These are phyloP conservation scores for Euphorbia neoarborescens DNA, from an alignment of 441 rosid species.

Conservation along the genomic window DNA sequence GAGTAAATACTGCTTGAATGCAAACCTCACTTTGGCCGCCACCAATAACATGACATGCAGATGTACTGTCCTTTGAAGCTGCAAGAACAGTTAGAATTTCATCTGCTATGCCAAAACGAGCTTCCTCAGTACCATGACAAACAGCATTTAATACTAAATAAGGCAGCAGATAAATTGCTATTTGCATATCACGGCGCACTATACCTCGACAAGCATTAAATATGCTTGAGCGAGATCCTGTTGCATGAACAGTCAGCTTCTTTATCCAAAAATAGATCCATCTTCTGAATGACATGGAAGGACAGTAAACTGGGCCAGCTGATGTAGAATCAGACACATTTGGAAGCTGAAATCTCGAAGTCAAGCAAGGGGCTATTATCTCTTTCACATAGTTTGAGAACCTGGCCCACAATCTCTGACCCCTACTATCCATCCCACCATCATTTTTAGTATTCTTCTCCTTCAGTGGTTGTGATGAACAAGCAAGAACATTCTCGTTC, in stretches of 20 bases:
- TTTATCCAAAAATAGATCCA: conserved; percentile 90
- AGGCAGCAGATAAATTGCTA: conserved; percentile 83
- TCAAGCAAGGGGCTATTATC: conserved; percentile 94
- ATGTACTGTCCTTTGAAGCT: conserved; percentile 65
- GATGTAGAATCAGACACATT: conserved; percentile 66
- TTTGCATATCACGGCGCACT: conserved; percentile 96
- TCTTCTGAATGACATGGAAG: conserved; percentile 96
- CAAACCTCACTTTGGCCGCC: conserved; percentile 91
- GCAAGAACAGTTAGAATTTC: conserved; percentile 93
- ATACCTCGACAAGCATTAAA: conserved; percentile 95
- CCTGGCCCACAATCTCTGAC: conserved; percentile 88
- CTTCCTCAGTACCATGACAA: conserved; percentile 87
- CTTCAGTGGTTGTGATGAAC: conserved; percentile 32
- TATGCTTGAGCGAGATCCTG: conserved; percentile 80
- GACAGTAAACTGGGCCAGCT: conserved; percentile 73
- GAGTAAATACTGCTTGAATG: conserved; percentile 91
- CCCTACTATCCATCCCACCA: conserved; percentile 54
- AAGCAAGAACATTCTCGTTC: conserved; percentile 58
- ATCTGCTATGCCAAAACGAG: conserved; percentile 73
- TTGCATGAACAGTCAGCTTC: conserved; percentile 81
- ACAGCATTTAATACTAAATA: conserved; percentile 87
- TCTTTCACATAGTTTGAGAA: conserved; percentile 94
- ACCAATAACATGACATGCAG: conserved; percentile 43
- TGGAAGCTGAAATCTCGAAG: conserved; percentile 96
- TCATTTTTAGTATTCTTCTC: conserved; percentile 33